phyloP scores from a whole-genome alignment of 169 alveolate species.

The Theileria luwenshuni region DNA sequence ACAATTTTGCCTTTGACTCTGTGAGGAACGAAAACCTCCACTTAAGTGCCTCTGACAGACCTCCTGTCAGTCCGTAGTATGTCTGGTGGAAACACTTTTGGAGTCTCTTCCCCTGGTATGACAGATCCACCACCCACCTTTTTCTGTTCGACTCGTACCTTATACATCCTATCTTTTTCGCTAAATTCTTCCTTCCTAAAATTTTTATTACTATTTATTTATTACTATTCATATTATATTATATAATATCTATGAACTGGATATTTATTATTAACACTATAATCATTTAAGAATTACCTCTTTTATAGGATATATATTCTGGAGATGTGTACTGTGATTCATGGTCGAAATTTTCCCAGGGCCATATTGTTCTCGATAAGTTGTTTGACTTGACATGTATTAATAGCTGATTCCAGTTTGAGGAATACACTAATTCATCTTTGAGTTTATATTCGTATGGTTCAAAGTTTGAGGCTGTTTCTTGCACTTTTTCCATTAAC shows the following conservation, averaged over 20 bases:
- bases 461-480: constrained; percentile 7
- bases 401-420: constrained; percentile 18
- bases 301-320: not conserved
- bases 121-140: constrained; percentile 68
- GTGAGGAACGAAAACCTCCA: constrained; percentile 61
- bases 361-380: not conserved
- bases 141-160: constrained; percentile 61
- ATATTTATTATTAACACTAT: not conserved
- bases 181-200: not conserved
- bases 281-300: not conserved
- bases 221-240: not conserved
- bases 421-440: constrained; percentile 24
- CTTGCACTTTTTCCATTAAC: constrained; percentile 7
- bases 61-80: constrained; percentile 60
- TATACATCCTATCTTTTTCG: constrained; percentile 59
- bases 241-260: constrained; percentile 1
- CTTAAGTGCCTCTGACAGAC: constrained; percentile 58
- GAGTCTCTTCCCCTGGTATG: constrained; percentile 56
- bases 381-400: not conserved
- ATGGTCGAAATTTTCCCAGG: constrained; percentile 15
- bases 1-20: constrained; percentile 13
- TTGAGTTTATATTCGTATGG: constrained; percentile 6
- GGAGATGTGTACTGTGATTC: not conserved
- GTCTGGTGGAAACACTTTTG: constrained; percentile 71
- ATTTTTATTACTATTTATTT: not conserved